These are phyloP conservation scores for Chytridium lagenaria DNA, from an alignment of 371 early-diverging fungal genomes.

Conservation along the genomic window DNA sequence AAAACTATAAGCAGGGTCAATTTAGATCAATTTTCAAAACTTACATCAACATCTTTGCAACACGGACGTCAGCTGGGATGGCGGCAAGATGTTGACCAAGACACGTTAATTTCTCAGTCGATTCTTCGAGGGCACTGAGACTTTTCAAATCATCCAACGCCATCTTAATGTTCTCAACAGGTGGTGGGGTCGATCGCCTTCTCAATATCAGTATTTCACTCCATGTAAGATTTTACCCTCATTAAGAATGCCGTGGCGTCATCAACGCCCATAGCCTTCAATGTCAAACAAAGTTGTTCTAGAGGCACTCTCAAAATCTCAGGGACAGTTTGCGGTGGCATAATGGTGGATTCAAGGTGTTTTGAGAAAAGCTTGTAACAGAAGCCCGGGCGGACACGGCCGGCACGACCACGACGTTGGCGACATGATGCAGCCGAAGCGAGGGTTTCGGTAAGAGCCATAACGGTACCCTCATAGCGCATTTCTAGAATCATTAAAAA, in stretches of 20 bases:
- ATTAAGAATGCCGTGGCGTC: constrained; percentile 44
- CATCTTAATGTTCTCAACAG: constrained; percentile 35
- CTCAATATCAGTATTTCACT: not conserved
- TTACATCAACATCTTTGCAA: constrained; percentile 54
- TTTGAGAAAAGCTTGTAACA: constrained; percentile 45
- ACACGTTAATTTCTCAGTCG: constrained; percentile 48
- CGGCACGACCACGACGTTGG: constrained; percentile 95
- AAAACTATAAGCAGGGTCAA: constrained; percentile 40
- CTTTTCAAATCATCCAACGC: constrained; percentile 40
- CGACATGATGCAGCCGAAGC: constrained; percentile 84
- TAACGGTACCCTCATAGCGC: constrained; percentile 35
- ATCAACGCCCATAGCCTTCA: constrained; percentile 47
- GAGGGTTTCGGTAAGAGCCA: constrained; percentile 68
- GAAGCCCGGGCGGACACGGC: constrained; percentile 54
- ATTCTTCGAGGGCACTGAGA: constrained; percentile 59
- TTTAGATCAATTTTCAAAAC: not conserved
- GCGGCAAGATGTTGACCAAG: constrained; percentile 47
- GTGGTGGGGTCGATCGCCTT: constrained; percentile 48
- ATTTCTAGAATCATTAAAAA: constrained; percentile 34
- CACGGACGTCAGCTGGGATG: constrained; percentile 51
- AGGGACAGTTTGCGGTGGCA: constrained; percentile 54
- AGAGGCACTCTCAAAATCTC: constrained; percentile 84
- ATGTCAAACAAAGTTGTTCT: constrained; percentile 72
- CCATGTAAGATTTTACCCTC: constrained; percentile 34
- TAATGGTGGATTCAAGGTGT: constrained; percentile 32